Percentiles rank a stretch among this genome's conserved stretches.
phyloP scores from a whole-genome alignment of 2,329 filamentous ascomycete genomes.

The Colletotrichum lini region DNA sequence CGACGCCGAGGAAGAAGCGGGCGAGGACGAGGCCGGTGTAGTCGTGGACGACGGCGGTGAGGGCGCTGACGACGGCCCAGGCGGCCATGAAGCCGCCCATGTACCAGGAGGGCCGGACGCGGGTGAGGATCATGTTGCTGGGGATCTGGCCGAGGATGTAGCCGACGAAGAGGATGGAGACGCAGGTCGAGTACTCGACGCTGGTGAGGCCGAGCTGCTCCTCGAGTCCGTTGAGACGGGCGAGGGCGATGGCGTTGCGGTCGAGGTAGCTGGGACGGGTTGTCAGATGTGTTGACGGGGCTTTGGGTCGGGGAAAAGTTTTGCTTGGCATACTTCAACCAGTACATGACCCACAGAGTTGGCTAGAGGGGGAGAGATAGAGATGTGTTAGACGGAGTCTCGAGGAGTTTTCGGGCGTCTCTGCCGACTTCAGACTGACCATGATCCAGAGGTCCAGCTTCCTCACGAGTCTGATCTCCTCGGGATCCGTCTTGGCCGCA shows the following conservation, averaged over 20 bases:
- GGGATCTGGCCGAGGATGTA: constrained; percentile 56
- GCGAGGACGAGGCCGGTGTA: constrained; percentile 57
- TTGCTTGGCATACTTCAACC: constrained; percentile 39
- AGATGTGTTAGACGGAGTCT: not conserved
- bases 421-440: constrained; percentile 40
- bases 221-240: constrained; percentile 49
- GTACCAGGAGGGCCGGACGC: constrained; percentile 67
- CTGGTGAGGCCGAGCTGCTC: constrained; percentile 44
- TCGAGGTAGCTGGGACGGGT: constrained; percentile 41
- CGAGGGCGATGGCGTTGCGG: constrained; percentile 46
- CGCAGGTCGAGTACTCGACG: constrained; percentile 54
- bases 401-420: fast-evolving
- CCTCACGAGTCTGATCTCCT: constrained; percentile 55
- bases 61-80: constrained; percentile 58
- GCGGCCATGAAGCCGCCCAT: constrained; percentile 57
- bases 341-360: constrained; percentile 54
- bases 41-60: constrained; percentile 57
- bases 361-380: constrained; percentile 43
- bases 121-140: constrained; percentile 56
- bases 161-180: constrained; percentile 54
- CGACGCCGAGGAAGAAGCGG: constrained; percentile 57
- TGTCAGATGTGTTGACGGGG: not conserved
- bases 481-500: constrained; percentile 55
- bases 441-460: constrained; percentile 58
- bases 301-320: not conserved